Evolutionary conservation across 164 flowering plant species (phyloP).

Genomic region (Magnolia kwangsiensis): DNA sequence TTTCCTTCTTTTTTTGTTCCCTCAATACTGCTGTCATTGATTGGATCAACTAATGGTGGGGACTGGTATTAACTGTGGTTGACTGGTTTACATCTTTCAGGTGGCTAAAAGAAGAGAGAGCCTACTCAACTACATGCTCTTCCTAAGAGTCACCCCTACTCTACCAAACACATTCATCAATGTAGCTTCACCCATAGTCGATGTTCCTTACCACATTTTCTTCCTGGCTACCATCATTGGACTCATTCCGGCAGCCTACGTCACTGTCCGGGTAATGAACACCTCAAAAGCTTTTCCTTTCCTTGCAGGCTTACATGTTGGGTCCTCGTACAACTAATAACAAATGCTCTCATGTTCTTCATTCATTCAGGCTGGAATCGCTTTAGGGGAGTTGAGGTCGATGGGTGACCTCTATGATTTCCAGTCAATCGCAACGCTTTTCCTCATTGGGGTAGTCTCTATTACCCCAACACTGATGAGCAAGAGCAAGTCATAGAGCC

Average conservation of each 20-base stretch:
- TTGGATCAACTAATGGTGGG: no score
- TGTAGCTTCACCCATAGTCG: slow-evolving; percentile 93
- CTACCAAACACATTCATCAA: slow-evolving; percentile 93
- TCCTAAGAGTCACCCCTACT: slow-evolving; percentile 93
- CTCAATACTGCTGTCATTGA: neutral
- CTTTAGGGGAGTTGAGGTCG: slow-evolving; percentile 80
- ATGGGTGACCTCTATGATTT: slow-evolving; percentile 85
- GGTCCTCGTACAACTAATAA: neutral
- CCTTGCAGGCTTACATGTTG: neutral
- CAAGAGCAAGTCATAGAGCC: slow-evolving; percentile 39
- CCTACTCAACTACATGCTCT: slow-evolving; percentile 91
- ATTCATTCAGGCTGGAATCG: slow-evolving; percentile 76
- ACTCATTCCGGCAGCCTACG: slow-evolving; percentile 91
- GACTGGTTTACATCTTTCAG: slow-evolving; percentile 30
- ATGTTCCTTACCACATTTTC: slow-evolving; percentile 87
- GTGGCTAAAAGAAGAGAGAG: slow-evolving; percentile 73
- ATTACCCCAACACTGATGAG: slow-evolving; percentile 76
- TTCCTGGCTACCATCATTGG: slow-evolving; percentile 81
- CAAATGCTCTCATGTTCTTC: neutral
- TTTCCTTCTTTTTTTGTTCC: neutral
- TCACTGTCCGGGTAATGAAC: slow-evolving; percentile 79
- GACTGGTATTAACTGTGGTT: neutral
- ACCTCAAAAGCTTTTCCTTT: neutral
- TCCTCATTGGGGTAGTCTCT: slow-evolving; percentile 71
- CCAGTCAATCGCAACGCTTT: slow-evolving; percentile 76